Base-by-base conservation (phyloP, 2,329 filamentous ascomycete genomes). In the Mariannaea sp. region DNA sequence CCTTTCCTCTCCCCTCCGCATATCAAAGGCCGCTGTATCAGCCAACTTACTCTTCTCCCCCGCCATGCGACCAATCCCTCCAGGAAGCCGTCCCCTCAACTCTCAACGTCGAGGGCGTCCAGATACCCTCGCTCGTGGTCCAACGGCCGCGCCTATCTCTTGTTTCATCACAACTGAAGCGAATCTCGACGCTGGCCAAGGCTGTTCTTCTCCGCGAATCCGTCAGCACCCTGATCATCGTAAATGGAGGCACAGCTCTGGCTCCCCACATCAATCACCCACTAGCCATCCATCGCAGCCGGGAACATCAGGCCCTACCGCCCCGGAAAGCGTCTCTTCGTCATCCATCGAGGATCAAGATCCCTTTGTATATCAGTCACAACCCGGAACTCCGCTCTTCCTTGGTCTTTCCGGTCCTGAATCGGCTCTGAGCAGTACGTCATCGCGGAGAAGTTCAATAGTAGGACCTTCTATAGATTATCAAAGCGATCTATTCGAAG, bases 401-500 rank as follows among this genome's bases (percentile, higher is more conserved):
- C 41, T 64, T 14, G 66, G 57, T 5, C 46, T 64, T 14, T 68
- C 66, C 4, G 64, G 64, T 10, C 58, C 69, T 2, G 64, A 60
- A 32, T 74, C 71, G 1, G 59, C 65, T 12, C 65, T 80, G 24
- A 82, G 81, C 57, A 77, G 74, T 46, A 70, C 76, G 8, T 80
- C 77, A 10, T 84, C 82, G n/a, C 74, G 77, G 36, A 74, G 75
- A 53, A 76, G 78, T 62, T 82, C 81, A 3, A 71, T 83, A 2
- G 71, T 72, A 4, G 76, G 73, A 5, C 82, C 79, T 7, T 72
- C 69, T 22, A 19, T 62, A n/a, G 68, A 69, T 20, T 59, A 60
- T 32, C 64, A 61, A 7, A 64, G 62, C 41, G 65, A 69, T 57
- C 60, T 61, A 39, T 56, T 60, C 22, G 49, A 57, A 7, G 60